Conservation (phyloP, 352 stramenopile species). For the Phytophthora fragariae region DNA sequence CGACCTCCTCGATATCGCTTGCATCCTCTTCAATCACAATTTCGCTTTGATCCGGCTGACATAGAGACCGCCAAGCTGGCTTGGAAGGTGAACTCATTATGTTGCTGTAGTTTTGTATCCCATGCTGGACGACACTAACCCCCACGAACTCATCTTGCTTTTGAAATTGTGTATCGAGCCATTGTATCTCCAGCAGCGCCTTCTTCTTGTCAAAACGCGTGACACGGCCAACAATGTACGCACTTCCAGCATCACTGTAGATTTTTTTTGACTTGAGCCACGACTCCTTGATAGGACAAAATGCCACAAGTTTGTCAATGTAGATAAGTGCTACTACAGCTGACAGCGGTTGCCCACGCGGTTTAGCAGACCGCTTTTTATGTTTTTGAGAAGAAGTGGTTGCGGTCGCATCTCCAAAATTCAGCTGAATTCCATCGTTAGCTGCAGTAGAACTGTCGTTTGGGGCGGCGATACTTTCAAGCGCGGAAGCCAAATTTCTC, state of each 20-base stretch:
- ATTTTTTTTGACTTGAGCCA: background rate
- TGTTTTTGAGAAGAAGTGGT: background rate
- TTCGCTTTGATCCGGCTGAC: background rate
- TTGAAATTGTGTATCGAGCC: background rate
- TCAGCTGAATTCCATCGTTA: background rate
- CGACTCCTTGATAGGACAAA: background rate
- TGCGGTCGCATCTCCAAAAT: background rate
- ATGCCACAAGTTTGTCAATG: background rate
- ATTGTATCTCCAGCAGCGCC: background rate
- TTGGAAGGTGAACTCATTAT: background rate
- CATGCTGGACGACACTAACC: background rate
- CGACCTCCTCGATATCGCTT: background rate
- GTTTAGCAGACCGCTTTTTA: background rate
- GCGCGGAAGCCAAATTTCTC: background rate
- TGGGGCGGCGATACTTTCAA: background rate
- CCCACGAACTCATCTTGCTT: background rate
- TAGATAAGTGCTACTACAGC: background rate
- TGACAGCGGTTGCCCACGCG: background rate
- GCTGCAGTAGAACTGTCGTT: background rate
- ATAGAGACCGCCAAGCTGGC: background rate
- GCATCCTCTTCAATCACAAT: background rate
- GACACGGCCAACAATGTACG: background rate
- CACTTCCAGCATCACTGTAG: slow-evolving; percentile 2
- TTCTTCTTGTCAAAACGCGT: slow-evolving; percentile 1
- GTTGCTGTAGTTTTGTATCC: background rate